Conservation (phyloP, 1,284 basidiomycete genomes). For the Trametes sp. region DNA sequence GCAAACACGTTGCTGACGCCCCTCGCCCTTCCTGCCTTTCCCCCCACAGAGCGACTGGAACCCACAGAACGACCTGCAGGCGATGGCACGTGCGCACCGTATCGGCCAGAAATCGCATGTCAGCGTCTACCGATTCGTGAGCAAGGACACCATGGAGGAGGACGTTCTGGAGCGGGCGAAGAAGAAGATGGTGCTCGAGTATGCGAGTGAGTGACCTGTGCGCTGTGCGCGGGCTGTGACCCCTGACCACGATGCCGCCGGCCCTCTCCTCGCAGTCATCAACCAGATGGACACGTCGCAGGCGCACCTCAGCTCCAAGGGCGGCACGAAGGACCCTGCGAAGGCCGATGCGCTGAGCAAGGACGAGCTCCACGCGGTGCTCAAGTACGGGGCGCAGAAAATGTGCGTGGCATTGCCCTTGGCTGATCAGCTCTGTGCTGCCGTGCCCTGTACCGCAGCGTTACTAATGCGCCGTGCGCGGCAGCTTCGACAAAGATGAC, state of each 20-base stretch:
- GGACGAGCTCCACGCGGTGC: constrained; percentile 97
- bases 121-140: constrained; percentile 97
- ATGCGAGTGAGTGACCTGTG: constrained; percentile 82
- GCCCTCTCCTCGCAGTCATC: constrained; percentile 73
- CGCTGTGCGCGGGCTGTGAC: constrained; percentile 17
- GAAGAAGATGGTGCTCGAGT: constrained; percentile 99
- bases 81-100: constrained; percentile 98
- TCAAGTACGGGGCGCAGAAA: constrained; percentile 99
- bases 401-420: constrained; percentile 65
- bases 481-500: constrained; percentile 96
- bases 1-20: constrained; percentile 36
- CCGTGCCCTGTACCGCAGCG: constrained; percentile 24
- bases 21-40: constrained; percentile 23
- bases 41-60: constrained; percentile 86
- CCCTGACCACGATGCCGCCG: constrained; percentile 32
- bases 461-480: constrained; percentile 18
- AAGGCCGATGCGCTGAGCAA: constrained; percentile 94
- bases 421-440: constrained; percentile 26
- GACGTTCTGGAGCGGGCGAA: constrained; percentile 98
- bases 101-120: constrained; percentile 99
- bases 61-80: constrained; percentile 98
- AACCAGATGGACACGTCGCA: constrained; percentile 99
- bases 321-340: constrained; percentile 62
- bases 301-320: constrained; percentile 90
- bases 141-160: constrained; percentile 99